Conservation (phyloP, 495 filamentous ascomycete genomes). For the Aspergillus panamensis region DNA sequence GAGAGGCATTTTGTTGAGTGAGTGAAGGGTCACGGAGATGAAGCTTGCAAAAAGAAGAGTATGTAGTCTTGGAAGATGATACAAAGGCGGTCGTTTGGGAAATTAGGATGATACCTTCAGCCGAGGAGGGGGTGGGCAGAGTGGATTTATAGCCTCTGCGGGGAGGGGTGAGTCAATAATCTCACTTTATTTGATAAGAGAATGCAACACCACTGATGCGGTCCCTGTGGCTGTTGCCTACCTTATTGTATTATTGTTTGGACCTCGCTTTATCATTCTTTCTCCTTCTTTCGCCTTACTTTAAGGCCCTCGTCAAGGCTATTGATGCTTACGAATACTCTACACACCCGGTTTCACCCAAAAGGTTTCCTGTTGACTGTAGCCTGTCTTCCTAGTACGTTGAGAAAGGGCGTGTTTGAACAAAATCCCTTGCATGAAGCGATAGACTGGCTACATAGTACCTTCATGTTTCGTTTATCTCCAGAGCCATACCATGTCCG, state of each 20-base stretch:
- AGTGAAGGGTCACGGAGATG: neutral
- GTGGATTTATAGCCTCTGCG: slow-evolving; percentile 10
- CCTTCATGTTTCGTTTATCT: neutral
- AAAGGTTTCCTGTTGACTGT: neutral
- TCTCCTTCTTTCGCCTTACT: neutral
- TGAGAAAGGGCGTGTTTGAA: neutral
- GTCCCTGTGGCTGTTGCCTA: neutral
- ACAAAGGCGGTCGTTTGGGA: slow-evolving; percentile 3
- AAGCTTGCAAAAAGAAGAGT: neutral
- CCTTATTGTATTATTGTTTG: neutral
- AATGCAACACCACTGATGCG: neutral
- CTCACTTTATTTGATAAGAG: slow-evolving; percentile 12
- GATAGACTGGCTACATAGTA: neutral
- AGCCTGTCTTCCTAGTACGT: neutral
- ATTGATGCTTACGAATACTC: neutral
- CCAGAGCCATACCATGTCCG: neutral
- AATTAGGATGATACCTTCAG: slow-evolving; percentile 6
- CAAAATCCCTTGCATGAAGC: neutral
- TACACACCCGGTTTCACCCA: neutral
- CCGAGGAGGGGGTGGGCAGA: slow-evolving; percentile 8
- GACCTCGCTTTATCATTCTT: neutral
- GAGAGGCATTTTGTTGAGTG: slow-evolving; percentile 56
- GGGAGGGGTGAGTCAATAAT: slow-evolving; percentile 17
- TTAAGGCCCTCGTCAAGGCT: neutral
- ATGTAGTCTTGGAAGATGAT: too few relatives aligned